Conservation (phyloP, 768 basidiomycete species). For the Leccinum subtestaceum region DNA sequence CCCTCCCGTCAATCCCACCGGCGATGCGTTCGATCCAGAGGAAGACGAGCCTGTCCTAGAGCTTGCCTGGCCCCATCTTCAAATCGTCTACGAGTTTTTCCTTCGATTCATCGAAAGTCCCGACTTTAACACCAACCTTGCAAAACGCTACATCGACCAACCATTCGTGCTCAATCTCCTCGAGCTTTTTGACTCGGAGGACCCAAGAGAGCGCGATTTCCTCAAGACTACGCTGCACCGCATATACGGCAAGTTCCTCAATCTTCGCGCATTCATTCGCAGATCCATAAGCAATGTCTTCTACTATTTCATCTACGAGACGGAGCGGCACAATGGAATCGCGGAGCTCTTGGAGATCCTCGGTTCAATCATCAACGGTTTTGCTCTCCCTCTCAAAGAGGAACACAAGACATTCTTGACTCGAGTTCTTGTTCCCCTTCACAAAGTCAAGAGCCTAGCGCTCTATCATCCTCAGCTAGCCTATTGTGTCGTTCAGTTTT, state of each 20-base stretch:
- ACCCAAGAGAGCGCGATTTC: slow-evolving; percentile 98
- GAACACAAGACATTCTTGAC: slow-evolving; percentile 98
- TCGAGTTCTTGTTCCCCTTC: slow-evolving; percentile 89
- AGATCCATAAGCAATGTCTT: slow-evolving; percentile 99
- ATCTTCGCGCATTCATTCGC: slow-evolving; percentile 96
- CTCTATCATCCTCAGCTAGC: slow-evolving; percentile 99
- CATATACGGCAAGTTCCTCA: slow-evolving; percentile 99
- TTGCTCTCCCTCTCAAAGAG: slow-evolving; percentile 95
- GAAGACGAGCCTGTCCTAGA: slow-evolving; percentile 99
- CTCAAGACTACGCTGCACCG: slow-evolving; percentile 98
- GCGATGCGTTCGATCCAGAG: slow-evolving; percentile 98
- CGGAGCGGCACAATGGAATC: slow-evolving; percentile 98
- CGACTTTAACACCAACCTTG: slow-evolving; percentile 97
- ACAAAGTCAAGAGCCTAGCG: slow-evolving; percentile 97
- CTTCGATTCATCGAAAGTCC: slow-evolving; percentile 96
- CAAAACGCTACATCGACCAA: slow-evolving; percentile 97
- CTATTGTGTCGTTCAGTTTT: slow-evolving; percentile 98
- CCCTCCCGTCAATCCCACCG: slow-evolving; percentile 96
- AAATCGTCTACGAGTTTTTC: slow-evolving; percentile 99
- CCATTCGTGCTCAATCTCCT: slow-evolving; percentile 93
- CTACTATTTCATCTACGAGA: slow-evolving; percentile 98
- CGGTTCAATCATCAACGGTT: slow-evolving; percentile 99
- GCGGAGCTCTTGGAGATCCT: slow-evolving; percentile 97
- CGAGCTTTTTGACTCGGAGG: slow-evolving; percentile 97
- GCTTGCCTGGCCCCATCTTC: slow-evolving; percentile 98